phyloP scores from a whole-genome alignment of 2,329 filamentous ascomycete genomes.

The Sarocladiaceae sp. region DNA sequence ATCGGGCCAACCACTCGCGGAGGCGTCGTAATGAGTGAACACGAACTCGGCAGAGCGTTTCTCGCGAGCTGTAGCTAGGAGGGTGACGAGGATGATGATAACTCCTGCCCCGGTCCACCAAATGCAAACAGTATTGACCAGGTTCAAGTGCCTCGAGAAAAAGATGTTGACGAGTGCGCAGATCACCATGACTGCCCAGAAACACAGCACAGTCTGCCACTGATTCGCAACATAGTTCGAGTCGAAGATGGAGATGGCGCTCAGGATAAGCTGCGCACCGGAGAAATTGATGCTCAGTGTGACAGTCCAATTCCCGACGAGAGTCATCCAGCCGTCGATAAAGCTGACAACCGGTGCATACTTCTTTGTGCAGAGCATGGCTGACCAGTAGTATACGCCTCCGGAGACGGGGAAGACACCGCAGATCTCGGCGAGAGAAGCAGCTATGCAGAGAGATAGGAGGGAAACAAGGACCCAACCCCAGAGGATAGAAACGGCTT shows the following conservation, averaged over 20 bases:
- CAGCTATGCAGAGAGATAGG: slow-evolving; percentile 67
- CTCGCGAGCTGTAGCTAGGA: slow-evolving; percentile 60
- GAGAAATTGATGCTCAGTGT: slow-evolving; percentile 67
- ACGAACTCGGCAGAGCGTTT: slow-evolving; percentile 63
- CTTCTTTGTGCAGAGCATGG: slow-evolving; percentile 55
- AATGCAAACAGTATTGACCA: slow-evolving; percentile 66
- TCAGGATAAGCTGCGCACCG: slow-evolving; percentile 63
- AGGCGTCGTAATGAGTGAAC: slow-evolving; percentile 64
- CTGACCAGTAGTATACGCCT: slow-evolving; percentile 71
- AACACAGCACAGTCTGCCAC: slow-evolving; percentile 74
- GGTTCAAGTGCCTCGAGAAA: slow-evolving; percentile 50
- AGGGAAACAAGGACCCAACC: slow-evolving; percentile 60
- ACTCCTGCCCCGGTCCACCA: slow-evolving; percentile 70
- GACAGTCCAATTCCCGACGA: slow-evolving; percentile 67
- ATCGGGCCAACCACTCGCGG: slow-evolving; percentile 62
- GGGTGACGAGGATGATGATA: slow-evolving; percentile 63
- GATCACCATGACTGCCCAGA: slow-evolving; percentile 61
- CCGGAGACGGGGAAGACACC: slow-evolving; percentile 59
- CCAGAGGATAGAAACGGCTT: slow-evolving; percentile 68
- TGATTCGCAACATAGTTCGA: slow-evolving; percentile 52
- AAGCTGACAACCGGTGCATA: slow-evolving; percentile 63
- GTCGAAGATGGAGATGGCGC: slow-evolving; percentile 61
- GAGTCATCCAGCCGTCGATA: slow-evolving; percentile 70
- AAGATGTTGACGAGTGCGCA: slow-evolving; percentile 67
- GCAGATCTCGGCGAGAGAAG: slow-evolving; percentile 68